A percentile compares a stretch with the other conserved stretches of the same genome.
phyloP scores from a whole-genome alignment of 352 stramenopile genomes.

The Pilasporangium apinafurcum region DNA sequence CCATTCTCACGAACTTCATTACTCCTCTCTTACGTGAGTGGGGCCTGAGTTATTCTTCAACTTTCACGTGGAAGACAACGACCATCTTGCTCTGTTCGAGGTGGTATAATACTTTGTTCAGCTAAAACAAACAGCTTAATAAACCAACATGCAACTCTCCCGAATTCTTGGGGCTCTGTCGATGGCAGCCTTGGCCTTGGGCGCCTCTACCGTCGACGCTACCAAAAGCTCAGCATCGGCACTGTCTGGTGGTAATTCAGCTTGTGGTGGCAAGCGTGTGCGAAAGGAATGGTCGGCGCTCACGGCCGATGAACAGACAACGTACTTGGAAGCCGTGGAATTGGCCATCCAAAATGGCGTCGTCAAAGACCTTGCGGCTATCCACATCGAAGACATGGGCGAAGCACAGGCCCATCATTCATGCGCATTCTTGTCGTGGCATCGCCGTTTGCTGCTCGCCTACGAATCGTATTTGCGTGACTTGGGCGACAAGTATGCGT shows the following conservation, averaged over 20 bases:
- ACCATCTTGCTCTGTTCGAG: too few relatives aligned
- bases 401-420: conserved; percentile 45
- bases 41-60: too few relatives aligned
- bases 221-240: conserved; percentile 6
- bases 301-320: conserved; percentile 27
- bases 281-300: conserved; percentile 48
- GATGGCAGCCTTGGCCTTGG: not conserved
- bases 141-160: not conserved
- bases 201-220: not conserved
- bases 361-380: conserved; percentile 38
- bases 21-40: too few relatives aligned
- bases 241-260: conserved; percentile 33
- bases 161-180: not conserved
- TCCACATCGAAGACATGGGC: conserved; percentile 37
- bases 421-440: conserved; percentile 61
- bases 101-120: too few relatives aligned
- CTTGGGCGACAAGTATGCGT: conserved; percentile 45
- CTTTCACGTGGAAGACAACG: too few relatives aligned
- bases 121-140: too few relatives aligned
- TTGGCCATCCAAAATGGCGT: conserved; percentile 32
- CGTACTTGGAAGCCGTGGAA: conserved; percentile 49
- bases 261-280: conserved; percentile 31
- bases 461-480: conserved; percentile 65
- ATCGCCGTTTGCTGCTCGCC: conserved; percentile 51
- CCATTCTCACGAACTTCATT: too few relatives aligned